Base-by-base conservation (phyloP, 139 green algal species). In the Pseudopediastrum boryanum region DNA sequence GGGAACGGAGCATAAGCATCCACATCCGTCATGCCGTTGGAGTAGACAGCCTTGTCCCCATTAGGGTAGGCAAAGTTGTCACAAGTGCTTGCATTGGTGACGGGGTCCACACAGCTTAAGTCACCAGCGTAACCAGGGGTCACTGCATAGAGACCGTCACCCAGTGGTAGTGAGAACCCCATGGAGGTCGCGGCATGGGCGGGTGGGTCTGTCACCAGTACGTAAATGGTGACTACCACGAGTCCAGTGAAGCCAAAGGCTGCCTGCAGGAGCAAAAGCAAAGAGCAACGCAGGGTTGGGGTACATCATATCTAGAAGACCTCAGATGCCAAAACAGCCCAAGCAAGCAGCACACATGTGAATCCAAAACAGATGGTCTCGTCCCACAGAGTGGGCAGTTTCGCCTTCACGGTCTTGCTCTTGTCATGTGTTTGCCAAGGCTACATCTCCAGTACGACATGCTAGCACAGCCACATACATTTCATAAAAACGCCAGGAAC, bases 1-100 rank as follows among this genome's bases (percentile, higher is more conserved):
- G 78, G 83, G 41, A 87, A 84, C 2, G 83, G 83, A 5, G 72
- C 67, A 33, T 75, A 72, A 9, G 83, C 75, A 31, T 84, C 58
- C 2, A 65, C 61, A 50, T 83, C 50, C 4, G 33, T 65, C 84
- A 89, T 89, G 31, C 35, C 52, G 8, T 61, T 69, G 48, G 50
- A 23, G 70, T 75, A 70, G 33, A 83, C 68, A 41, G 52, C 41
- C 38, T 80, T 61, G 58, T 86, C 81, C 12, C 81, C 81, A 27
- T 71, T 41, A 4, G 84, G 75, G 64, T 83, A 89, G 1, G 80
- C 84, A 58, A 44, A 85, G 80, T 84, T 84, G 80, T 89, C 84
- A 59, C 68, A 81, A 16, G 74, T 80, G 56, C n/a, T n/a, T 59
- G n/a, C 27, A 13, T 50, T 67, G 2, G 78, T 71, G 25, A 27